Evolutionary conservation across 1,284 basidiomycete genomes (phyloP).

Genomic region (Melampsora abietis-canadensis): DNA sequence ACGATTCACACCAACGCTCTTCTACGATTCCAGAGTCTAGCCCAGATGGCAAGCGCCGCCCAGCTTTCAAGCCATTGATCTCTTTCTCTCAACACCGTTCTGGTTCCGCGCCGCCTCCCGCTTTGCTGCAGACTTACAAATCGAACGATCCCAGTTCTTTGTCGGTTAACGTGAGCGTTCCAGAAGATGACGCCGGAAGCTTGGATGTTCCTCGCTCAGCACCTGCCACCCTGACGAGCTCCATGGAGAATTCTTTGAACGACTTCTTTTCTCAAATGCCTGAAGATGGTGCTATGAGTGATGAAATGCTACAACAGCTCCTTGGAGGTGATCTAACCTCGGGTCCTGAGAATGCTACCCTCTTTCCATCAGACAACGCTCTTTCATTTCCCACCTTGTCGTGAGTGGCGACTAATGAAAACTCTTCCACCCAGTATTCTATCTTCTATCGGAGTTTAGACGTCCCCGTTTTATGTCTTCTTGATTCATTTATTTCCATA

Average conservation of each 20-base stretch:
- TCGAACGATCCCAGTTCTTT: background rate
- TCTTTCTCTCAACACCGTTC: constrained; percentile 2
- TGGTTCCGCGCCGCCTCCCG: background rate
- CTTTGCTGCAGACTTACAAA: background rate
- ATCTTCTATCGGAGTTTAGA: too few relatives aligned
- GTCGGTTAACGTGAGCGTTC: background rate
- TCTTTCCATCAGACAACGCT: background rate
- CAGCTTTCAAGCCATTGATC: constrained; percentile 1
- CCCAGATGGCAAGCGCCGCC: background rate
- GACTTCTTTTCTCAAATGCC: constrained; percentile 7
- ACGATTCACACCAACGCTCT: background rate
- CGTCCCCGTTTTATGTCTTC: too few relatives aligned
- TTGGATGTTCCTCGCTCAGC: background rate
- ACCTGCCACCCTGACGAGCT: background rate
- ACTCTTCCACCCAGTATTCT: too few relatives aligned
- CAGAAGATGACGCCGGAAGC: background rate
- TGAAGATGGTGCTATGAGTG: background rate
- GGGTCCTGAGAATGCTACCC: background rate
- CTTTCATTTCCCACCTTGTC: background rate
- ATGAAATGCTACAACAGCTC: background rate
- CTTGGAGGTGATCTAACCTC: background rate
- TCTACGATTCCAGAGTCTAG: background rate
- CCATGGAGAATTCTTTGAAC: background rate
- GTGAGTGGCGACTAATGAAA: too few relatives aligned
- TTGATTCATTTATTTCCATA: too few relatives aligned